A percentile compares a stretch with the other conserved stretches of the same genome.
phyloP scores from a whole-genome alignment of 768 basidiomycete genomes.

The Podaxis sp. region DNA sequence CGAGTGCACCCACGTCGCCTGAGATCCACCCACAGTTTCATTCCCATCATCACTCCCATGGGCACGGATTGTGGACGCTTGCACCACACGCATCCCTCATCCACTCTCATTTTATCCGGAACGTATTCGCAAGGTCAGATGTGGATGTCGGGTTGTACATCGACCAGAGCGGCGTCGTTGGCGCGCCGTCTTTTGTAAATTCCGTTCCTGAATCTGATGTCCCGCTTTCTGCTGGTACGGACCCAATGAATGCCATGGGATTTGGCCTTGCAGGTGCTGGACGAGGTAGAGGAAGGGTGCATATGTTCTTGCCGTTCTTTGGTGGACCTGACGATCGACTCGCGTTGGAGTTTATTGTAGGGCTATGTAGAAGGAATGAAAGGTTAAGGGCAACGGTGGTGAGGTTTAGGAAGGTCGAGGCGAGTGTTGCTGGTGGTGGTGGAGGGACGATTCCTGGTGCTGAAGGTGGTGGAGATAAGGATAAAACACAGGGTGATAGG shows the following conservation, averaged over 20 bases:
- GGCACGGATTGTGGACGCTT: conserved; percentile 5
- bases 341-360: conserved; percentile 81
- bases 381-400: conserved; percentile 74
- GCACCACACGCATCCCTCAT: conserved; percentile 37
- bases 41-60: not conserved
- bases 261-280: not conserved
- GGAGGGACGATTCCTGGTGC: conserved; percentile 22
- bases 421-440: not conserved
- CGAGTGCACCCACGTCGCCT: not conserved
- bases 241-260: not conserved
- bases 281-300: conserved; percentile 32
- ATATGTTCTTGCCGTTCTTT: conserved; percentile 88
- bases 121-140: conserved; percentile 68
- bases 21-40: conserved; percentile 21
- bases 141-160: conserved; percentile 85
- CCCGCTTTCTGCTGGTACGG: conserved; percentile 12
- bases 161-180: conserved; percentile 51
- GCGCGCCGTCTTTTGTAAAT: conserved; percentile 12
- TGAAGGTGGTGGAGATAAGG: conserved; percentile 24
- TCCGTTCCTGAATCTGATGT: not conserved
- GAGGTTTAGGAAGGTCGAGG: conserved; percentile 54
- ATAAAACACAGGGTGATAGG: conserved; percentile 20
- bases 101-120: conserved; percentile 84
- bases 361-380: conserved; percentile 67
- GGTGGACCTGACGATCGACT: conserved; percentile 93